Conservation (phyloP, 2,329 filamentous ascomycete genomes). For the Hirsutella rhossiliensis region DNA sequence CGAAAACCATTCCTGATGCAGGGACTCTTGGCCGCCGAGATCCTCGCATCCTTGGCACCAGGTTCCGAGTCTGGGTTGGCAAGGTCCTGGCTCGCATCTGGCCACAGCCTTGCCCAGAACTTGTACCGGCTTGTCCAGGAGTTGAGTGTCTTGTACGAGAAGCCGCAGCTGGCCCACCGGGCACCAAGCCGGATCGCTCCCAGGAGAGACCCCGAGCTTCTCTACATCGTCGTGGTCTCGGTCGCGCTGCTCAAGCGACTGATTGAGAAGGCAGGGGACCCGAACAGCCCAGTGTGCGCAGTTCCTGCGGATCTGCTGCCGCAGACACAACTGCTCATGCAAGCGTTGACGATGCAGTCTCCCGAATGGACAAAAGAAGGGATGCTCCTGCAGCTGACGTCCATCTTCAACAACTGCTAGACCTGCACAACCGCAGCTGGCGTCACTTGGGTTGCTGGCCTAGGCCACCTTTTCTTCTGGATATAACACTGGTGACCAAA, state of each 20-base stretch:
- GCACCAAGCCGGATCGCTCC: conserved; percentile 18
- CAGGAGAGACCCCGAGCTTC: conserved; percentile 37
- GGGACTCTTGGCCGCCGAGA: conserved; percentile 80
- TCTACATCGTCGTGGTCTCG: conserved; percentile 56
- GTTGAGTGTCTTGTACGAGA: conserved; percentile 51
- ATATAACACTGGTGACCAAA: not conserved
- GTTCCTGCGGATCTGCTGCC: conserved; percentile 53
- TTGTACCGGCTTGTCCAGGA: conserved; percentile 65
- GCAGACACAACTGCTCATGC: conserved; percentile 53
- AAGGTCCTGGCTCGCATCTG: conserved; percentile 68
- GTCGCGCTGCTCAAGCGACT: conserved; percentile 56
- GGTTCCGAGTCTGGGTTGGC: conserved; percentile 62
- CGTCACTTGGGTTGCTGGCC: not conserved
- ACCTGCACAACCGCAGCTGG: not conserved
- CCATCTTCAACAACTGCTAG: conserved; percentile 28
- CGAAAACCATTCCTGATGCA: conserved; percentile 88
- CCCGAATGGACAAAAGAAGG: conserved; percentile 50
- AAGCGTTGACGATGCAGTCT: conserved; percentile 52
- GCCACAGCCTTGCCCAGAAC: conserved; percentile 73
- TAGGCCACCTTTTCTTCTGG: not conserved
- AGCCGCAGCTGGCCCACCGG: conserved; percentile 6
- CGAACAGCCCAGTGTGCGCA: conserved; percentile 32
- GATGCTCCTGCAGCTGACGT: conserved; percentile 56
- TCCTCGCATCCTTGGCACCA: conserved; percentile 64
- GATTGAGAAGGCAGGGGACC: conserved; percentile 54